Conservation (phyloP, 2,329 filamentous ascomycete species). For the Ophiostoma piceae region DNA sequence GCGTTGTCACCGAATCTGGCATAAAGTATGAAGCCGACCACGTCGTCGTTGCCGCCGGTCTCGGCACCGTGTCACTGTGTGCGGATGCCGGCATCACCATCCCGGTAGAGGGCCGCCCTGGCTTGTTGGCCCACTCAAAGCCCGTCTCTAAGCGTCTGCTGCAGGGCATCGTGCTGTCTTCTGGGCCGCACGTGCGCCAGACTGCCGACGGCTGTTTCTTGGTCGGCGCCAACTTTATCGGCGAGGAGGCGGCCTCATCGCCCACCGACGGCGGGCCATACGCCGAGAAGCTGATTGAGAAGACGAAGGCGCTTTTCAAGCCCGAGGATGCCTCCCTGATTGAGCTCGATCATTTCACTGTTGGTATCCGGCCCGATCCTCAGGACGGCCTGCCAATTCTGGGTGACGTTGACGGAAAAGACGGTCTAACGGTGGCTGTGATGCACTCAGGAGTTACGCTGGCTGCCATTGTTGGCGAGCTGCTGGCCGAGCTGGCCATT, state of each 20-base stretch:
- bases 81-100: conserved; percentile 29
- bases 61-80: conserved; percentile 31
- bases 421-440: conserved; percentile 32
- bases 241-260: conserved; percentile 25
- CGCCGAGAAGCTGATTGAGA: conserved; percentile 29
- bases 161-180: conserved; percentile 29
- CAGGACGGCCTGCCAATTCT: conserved; percentile 33
- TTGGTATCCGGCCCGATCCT: conserved; percentile 31
- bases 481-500: conserved; percentile 18
- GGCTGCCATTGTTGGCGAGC: conserved; percentile 30
- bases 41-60: conserved; percentile 33
- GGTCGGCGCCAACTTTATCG: conserved; percentile 29
- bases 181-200: conserved; percentile 32
- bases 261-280: conserved; percentile 19
- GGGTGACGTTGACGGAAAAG: conserved; percentile 28
- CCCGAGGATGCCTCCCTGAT: conserved; percentile 22
- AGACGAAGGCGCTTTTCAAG: conserved; percentile 26
- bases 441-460: conserved; percentile 34
- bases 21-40: conserved; percentile 30
- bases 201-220: conserved; percentile 31
- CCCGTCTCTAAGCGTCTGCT: conserved; percentile 28
- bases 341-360: conserved; percentile 32
- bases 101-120: conserved; percentile 29
- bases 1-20: conserved; percentile 26
- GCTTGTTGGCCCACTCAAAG: conserved; percentile 33